Evolutionary conservation across 495 filamentous ascomycete species (phyloP).

Genomic region (Hamigera avellanea): DNA sequence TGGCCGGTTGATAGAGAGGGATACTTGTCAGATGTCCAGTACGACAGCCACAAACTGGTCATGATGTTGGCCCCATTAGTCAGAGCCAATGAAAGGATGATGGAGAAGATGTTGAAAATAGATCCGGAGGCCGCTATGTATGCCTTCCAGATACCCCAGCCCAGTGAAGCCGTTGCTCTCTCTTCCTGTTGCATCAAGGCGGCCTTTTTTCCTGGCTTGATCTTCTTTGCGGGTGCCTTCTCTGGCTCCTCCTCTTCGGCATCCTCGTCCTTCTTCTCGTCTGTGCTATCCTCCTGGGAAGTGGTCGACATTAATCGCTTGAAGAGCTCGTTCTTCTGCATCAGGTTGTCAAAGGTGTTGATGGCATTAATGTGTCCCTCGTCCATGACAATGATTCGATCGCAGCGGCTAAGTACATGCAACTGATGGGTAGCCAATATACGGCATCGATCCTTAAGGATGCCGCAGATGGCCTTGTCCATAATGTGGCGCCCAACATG

Average conservation of each 20-base stretch:
- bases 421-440: conserved; percentile 92
- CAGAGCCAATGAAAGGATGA: conserved; percentile 53
- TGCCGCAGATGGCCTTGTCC: conserved; percentile 83
- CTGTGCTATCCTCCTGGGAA: conserved; percentile 54
- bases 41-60: conserved; percentile 86
- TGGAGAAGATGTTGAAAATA: conserved; percentile 52
- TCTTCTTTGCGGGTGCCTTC: conserved; percentile 43
- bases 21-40: conserved; percentile 73
- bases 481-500: conserved; percentile 92
- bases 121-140: conserved; percentile 74
- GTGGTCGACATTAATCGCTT: conserved; percentile 74
- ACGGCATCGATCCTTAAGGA: conserved; percentile 78
- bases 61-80: conserved; percentile 75
- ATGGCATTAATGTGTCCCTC: conserved; percentile 70
- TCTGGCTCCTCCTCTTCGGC: conserved; percentile 36
- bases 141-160: conserved; percentile 70
- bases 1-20: conserved; percentile 36
- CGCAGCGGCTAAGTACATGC: conserved; percentile 81
- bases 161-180: conserved; percentile 65
- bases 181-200: conserved; percentile 90
- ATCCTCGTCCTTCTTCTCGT: conserved; percentile 29
- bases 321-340: conserved; percentile 63
- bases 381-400: conserved; percentile 86
- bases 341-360: conserved; percentile 80
- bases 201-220: conserved; percentile 41